Conservation (phyloP, 495 filamentous ascomycete species). For the Xylaria scruposa region DNA sequence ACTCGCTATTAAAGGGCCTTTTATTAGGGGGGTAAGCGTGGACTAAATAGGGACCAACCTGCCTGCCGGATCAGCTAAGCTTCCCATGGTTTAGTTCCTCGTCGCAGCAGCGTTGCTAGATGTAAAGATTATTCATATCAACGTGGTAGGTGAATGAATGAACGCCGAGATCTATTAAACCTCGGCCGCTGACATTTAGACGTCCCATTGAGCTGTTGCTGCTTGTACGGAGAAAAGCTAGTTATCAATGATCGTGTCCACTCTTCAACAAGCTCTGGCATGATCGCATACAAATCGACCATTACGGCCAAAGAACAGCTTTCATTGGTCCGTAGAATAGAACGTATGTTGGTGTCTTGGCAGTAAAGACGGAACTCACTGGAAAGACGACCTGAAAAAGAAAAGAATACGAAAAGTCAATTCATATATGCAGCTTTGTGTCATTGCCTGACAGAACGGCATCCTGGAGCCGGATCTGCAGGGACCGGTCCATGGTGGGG, state of each 20-base stretch:
- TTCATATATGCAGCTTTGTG: neutral
- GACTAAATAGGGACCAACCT: neutral
- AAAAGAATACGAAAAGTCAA: neutral
- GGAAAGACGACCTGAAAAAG: neutral
- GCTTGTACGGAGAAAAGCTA: too few relatives aligned
- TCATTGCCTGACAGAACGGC: neutral
- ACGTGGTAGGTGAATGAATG: neutral
- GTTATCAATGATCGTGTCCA: too few relatives aligned
- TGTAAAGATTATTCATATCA: too few relatives aligned
- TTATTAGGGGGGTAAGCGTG: neutral
- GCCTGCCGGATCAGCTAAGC: neutral
- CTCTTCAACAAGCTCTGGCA: neutral
- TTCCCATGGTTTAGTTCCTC: neutral
- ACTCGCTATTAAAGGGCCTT: neutral
- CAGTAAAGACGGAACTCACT: neutral
- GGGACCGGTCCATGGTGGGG: neutral
- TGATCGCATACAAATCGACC: too few relatives aligned
- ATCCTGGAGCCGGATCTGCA: conserved; percentile 10
- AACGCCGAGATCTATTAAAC: neutral
- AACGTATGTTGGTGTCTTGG: neutral
- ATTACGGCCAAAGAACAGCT: neutral
- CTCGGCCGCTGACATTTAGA: too few relatives aligned
- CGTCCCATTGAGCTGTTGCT: too few relatives aligned
- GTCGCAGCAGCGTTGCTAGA: neutral
- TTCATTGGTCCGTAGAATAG: neutral